Percentiles rank a stretch among this genome's conserved stretches.
Evolutionary conservation across 495 filamentous ascomycete species (phyloP).

Genomic region (Podospora tetraspora): DNA sequence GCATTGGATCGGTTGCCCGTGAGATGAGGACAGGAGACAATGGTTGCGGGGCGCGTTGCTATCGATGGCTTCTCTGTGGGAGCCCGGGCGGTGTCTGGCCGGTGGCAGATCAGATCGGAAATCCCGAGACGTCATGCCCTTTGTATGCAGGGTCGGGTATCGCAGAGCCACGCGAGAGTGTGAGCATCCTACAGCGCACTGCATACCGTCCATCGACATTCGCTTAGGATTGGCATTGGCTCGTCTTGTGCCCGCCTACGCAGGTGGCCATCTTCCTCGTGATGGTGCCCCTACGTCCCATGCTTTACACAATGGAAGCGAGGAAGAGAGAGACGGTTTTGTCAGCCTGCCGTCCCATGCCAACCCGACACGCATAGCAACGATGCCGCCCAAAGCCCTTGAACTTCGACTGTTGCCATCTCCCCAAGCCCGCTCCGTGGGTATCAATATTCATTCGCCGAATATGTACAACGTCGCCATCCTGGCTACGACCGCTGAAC

Average conservation of each 20-base stretch:
- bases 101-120: not conserved
- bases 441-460: not conserved
- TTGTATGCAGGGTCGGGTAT: not conserved
- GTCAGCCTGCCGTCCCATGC: not conserved
- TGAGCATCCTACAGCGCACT: not conserved
- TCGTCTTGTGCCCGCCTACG: not conserved
- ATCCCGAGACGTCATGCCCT: not conserved
- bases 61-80: not conserved
- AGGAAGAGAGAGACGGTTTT: no score
- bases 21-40: not conserved
- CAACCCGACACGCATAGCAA: not conserved
- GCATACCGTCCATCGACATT: not conserved
- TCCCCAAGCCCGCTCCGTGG: not conserved
- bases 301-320: no score
- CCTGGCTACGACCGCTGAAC: not conserved
- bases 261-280: not conserved
- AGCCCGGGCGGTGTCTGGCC: not conserved
- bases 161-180: not conserved
- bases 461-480: not conserved
- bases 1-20: not conserved
- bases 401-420: not conserved
- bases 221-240: not conserved
- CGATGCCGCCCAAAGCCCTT: not conserved
- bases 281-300: not conserved
- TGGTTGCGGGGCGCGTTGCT: not conserved